Percentiles rank a stretch among this genome's conserved stretches.
phyloP scores from a whole-genome alignment of 805 yeast species.

The Saturnispora dispora region DNA sequence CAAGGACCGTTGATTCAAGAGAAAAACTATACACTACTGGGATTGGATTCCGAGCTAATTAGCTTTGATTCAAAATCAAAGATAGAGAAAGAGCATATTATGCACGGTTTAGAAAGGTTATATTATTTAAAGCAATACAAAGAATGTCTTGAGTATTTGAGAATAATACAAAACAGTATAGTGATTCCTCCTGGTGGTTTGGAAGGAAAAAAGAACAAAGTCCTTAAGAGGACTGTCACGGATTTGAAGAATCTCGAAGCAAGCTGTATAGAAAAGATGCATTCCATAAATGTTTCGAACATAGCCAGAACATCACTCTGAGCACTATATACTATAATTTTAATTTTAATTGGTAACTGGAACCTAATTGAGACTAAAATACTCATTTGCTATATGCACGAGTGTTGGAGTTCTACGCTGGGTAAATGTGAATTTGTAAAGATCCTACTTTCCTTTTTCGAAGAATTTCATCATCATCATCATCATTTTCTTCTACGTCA shows the following conservation, averaged over 20 bases:
- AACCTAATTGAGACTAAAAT: background rate
- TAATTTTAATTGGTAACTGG: background rate
- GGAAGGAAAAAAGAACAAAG: slow-evolving; percentile 30
- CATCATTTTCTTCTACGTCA: slow-evolving; percentile 10
- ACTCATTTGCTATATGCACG: background rate
- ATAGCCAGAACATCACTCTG: background rate
- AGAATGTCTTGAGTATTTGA: slow-evolving; percentile 40
- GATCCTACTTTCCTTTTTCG: slow-evolving; percentile 39
- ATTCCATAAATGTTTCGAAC: slow-evolving; percentile 4
- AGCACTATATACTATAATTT: background rate
- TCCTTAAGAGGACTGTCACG: slow-evolving; percentile 39
- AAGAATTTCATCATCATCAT: slow-evolving; percentile 29
- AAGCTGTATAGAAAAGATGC: slow-evolving; percentile 25
- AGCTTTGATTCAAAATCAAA: slow-evolving; percentile 31
- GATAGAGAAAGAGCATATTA: slow-evolving; percentile 44
- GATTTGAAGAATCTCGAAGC: slow-evolving; percentile 41
- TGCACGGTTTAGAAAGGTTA: slow-evolving; percentile 54
- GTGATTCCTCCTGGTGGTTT: slow-evolving; percentile 17
- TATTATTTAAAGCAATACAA: slow-evolving; percentile 47
- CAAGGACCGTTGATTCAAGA: slow-evolving; percentile 43
- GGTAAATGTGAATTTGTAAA: slow-evolving; percentile 36
- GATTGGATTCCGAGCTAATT: slow-evolving; percentile 19
- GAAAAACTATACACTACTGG: background rate
- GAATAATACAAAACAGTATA: slow-evolving; percentile 24
- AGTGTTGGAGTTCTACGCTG: background rate